Evolutionary conservation across 1,284 basidiomycete species (phyloP), one percentile per base, ranked within the genome.

Genomic region (Mycosarcoma maydis): DNA sequence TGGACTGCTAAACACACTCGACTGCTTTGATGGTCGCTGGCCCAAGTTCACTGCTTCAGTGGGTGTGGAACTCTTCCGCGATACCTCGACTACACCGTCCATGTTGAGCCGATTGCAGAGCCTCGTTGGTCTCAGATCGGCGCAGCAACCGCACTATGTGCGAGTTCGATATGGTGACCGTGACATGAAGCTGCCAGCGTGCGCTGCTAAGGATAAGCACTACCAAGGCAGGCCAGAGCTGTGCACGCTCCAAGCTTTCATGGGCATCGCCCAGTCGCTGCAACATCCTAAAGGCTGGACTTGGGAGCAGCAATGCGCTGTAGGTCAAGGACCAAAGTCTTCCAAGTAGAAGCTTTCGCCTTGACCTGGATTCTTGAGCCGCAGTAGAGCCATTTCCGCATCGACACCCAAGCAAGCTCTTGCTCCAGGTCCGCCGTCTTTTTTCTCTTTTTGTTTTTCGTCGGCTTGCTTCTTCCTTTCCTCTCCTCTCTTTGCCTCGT

Each of bases 91-190:
- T 2, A 38, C 64, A 4, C 49, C 20, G 4, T 65, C 66, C n/a
- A 36, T 68, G 14, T 53, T 65, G 11, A 22, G 30, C 26, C 44
- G 38, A 24, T 38, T 60, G 38, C 40, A 37, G 20, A 45, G 51
- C 13, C 32, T 67, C 27, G 23, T 68, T 3, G 46, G 47, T 9
- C n/a, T 49, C 4, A n/a, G 20, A 16, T 38, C 48, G 6, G 24
- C 47, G 1, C 36, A 47, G 27, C 51, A 79, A 75, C 57, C 49
- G 44, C 66, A 60, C 32, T 61, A 87, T 71, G 85, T 92, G 27
- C 87, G 91, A 7, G 87, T 90, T 84, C 86, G 90, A 22, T 91
- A 91, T 74, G 89, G 90, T 80, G 90, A 91, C 83, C 84, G 85
- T 55, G 87, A 86, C 66, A 83, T 92, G 80, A 55, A 83, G 1